Evolutionary conservation across 2,329 filamentous ascomycete species (phyloP), one percentile per base, ranked within the genome.

Genomic region (Ophiostoma populinum): DNA sequence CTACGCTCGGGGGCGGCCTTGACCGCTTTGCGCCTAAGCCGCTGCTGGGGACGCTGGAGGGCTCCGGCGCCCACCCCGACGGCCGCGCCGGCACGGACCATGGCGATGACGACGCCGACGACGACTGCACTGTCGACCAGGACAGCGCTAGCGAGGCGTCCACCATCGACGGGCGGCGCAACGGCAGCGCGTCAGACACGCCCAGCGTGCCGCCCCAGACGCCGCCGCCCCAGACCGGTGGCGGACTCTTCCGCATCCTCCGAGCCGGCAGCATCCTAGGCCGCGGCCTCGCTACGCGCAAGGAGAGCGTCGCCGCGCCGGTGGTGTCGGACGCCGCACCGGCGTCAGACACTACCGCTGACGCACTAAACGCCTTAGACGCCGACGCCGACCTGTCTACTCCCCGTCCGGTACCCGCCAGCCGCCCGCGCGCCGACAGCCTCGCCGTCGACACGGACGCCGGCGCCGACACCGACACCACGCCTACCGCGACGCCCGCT

Each of bases 201-300:
- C n/a, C n/a, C n/a, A n/a, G n/a, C n/a, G n/a, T n/a, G n/a, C n/a
- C n/a, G n/a, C n/a, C 15, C 30, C 21, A 5, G 5, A 15, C 30
- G 16, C 16, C 4, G 25, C 30, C 34, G 31, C 30, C 27, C 19
- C n/a, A 11, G 22, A 7, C 16, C 10, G 36, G 34, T 3, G 28
- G 48, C 12, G 72, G 70, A 54, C 58, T 77, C 45, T 77, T 76
- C 51, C 73, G 68, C 46, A 75, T 76, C 43, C 52, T 76, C 32
- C 70, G 70, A 25, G 67, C 70, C 10, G 71, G 68, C 52, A 73
- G 68, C 47, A 76, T 76, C 45, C 62, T 76, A 13, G 32, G 21
- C 29, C 34, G 40, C n/a, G 40, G 40, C 5, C 38, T 38, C 6
- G 32, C 40, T 4, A 27, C 29, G 7, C 17, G 19, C 6, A 36